Base-by-base conservation (phyloP, 495 filamentous ascomycete species). In the Trichoderma erinaceum region DNA sequence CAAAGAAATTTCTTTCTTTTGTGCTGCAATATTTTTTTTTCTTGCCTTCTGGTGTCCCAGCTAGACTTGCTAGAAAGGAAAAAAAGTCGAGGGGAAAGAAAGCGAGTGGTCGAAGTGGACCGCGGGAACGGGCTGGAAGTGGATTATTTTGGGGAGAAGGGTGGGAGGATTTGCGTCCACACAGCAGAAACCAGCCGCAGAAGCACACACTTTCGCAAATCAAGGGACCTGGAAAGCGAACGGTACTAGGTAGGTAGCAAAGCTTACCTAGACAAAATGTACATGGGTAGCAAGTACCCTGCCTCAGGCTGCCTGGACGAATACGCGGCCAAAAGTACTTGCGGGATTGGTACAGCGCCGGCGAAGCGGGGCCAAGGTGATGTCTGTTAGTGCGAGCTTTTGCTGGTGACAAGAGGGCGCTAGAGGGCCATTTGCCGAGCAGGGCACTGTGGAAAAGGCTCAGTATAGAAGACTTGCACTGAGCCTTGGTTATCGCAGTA, bases 1-100 rank as follows among this genome's bases (percentile, higher is more conserved):
- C 6, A 16, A 21, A 25, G 50, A n/a, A 21, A 23, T n/a, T 23
- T 12, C 23, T n/a, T 25, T 2, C 10, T 13, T 5, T 10, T 52
- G 48, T 52, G 48, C 18, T 18, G 43, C 13, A n/a, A 56, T 56
- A 13, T 12, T 61, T 61, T 61, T 61, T 61, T 32, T 10, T 13
- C n/a, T 58, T 7, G 8, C 3, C 16, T 58, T 18, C 27, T 61
- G 27, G 27, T 61, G 13, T 18, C 56, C 25, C 8, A 27, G 27
- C 56, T 32, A 61, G 56, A 61, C 4, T 11, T 16, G 56, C 8
- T 12, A 6, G n/a, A 15, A 61, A 5, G 16, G 29, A 29, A 32
- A 61, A 61, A 61, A 61, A 32, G 56, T 61, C 23, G 56, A 61
- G 56, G 56, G 48, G 25, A 61, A 61, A 61, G 56, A 61, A 61